Percentiles rank a stretch among this genome's conserved stretches.
These are phyloP conservation scores for Saraca asoca DNA, from an alignment of 331 rosid genomes.

Conservation along the genomic window DNA sequence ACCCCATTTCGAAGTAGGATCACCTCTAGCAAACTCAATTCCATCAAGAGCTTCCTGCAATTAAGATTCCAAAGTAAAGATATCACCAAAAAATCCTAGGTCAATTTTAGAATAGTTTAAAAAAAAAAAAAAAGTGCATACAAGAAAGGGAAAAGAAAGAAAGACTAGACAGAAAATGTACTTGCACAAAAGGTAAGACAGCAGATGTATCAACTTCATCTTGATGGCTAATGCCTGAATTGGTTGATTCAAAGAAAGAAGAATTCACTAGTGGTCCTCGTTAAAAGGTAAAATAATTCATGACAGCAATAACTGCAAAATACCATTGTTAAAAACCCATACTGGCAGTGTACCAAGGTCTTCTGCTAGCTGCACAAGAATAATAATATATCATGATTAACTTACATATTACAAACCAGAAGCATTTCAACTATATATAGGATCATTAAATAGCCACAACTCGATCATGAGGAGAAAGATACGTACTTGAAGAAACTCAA, in stretches of 20 bases:
- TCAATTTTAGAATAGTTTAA: neutral
- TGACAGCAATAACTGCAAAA: conserved; percentile 13
- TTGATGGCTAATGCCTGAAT: conserved; percentile 43
- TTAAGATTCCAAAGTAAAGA: neutral
- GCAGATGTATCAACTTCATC: conserved; percentile 42
- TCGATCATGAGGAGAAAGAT: neutral
- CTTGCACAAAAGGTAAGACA: conserved; percentile 44
- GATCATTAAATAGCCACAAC: neutral
- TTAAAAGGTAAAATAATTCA: neutral
- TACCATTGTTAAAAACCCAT: conserved; percentile 91
- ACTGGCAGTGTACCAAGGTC: conserved; percentile 78
- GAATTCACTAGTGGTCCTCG: neutral
- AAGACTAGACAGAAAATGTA: neutral
- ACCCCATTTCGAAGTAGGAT: conserved; percentile 63
- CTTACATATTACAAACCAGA: neutral
- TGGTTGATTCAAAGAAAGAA: neutral
- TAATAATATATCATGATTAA: neutral
- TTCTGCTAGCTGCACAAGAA: conserved; percentile 60
- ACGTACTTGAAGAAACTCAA: conserved; percentile 88
- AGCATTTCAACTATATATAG: neutral
- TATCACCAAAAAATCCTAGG: neutral
- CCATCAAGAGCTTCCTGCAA: conserved; percentile 66
- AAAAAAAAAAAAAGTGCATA: neutral
- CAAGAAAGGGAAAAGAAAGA: neutral
- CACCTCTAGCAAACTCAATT: conserved; percentile 46